A percentile compares a stretch with the other conserved stretches of the same genome.
Conservation (phyloP, 352 stramenopile genomes). For the Phytophthora litchii region DNA sequence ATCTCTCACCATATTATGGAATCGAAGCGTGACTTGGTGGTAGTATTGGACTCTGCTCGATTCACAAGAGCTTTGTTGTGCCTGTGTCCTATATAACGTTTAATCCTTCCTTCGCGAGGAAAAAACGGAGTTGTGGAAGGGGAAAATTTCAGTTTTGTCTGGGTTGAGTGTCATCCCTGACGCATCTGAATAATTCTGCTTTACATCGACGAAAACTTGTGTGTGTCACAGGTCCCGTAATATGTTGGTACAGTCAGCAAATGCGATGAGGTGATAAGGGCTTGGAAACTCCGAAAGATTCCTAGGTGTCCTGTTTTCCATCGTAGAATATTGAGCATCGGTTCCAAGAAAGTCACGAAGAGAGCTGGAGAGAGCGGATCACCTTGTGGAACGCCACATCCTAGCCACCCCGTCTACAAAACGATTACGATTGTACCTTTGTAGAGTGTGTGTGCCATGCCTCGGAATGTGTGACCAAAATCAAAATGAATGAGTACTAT, state of each 20-base stretch:
- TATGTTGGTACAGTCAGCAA: constrained; percentile 25
- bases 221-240: constrained; percentile 9
- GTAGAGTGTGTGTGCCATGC: constrained; percentile 10
- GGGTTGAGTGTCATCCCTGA: not conserved
- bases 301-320: not conserved
- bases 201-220: not conserved
- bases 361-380: constrained; percentile 27
- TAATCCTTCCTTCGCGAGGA: not conserved
- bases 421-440: constrained; percentile 10
- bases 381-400: constrained; percentile 22
- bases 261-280: constrained; percentile 8
- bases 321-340: constrained; percentile 15
- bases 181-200: constrained; percentile 1
- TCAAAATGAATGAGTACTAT: constrained; percentile 14
- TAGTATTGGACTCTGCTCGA: constrained; percentile 6
- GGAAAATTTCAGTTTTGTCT: not conserved
- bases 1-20: constrained; percentile 1
- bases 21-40: not conserved
- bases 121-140: not conserved
- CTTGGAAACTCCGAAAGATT: not conserved
- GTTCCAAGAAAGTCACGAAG: constrained; percentile 30
- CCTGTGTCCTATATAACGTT: constrained; percentile 3
- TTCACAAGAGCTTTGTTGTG: not conserved
- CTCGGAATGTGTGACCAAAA: constrained; percentile 1
- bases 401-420: constrained; percentile 21